Base-by-base conservation (phyloP, 164 flowering plant species). In the Magnolia kwangsiensis region DNA sequence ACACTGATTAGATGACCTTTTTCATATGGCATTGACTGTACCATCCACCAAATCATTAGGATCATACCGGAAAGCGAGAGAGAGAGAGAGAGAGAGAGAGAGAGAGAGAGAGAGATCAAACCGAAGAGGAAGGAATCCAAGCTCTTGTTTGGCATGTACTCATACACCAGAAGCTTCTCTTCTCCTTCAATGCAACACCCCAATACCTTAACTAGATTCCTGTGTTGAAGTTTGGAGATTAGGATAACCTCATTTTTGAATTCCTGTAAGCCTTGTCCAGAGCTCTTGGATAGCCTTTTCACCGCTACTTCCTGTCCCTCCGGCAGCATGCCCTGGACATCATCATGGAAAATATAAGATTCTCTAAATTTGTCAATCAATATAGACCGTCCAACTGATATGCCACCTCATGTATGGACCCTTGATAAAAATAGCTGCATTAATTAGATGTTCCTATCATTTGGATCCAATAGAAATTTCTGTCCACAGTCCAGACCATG, bases 141-240 rank as follows among this genome's bases (percentile, higher is more conserved):
- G 73, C 86, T 83, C 19, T 51, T 74, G 67, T 86, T 86, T 23
- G 84, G 75, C 78, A 86, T 27, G 67, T 73, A 87, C 63, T 86
- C 90, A 72, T 88, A 86, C 10, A 86, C 58, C 7, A 86, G 84
- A 4, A 85, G 67, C 78, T 80, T 85, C 51, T 84, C 87, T 31
- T 86, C 72, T 69, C 75, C 75, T 51, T 85, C 79, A 13, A 80
- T 8, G 77, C 89, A 83, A 55, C 71, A 86, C 0, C 86, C 87
- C 51, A 88, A 45, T 27, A 87, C 78, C 71, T 76, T 83, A 18
- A 84, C 88, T 27, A 87, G 82, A 59, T 87, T 86, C 31, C 75
- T 76, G 59, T 88, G 90, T 59, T 84, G 86, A 74, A 85, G 87
- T 63, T 84, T 86, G 9, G 84, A 84, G 10, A 83, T 63, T 14